A percentile compares a stretch with the other conserved stretches of the same genome.
Conservation (phyloP, 176 grass and related monocot species). For the Oryza officinalis region DNA sequence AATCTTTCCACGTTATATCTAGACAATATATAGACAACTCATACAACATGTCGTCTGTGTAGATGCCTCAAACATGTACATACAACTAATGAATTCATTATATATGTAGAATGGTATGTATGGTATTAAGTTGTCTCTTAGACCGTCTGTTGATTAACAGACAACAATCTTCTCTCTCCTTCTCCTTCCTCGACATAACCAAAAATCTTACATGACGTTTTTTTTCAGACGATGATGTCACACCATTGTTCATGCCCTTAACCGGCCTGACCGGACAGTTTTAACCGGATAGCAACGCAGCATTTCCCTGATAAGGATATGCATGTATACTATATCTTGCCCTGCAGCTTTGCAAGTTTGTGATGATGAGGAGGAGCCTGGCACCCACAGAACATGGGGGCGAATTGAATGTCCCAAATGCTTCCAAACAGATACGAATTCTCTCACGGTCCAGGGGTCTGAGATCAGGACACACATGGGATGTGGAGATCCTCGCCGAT, state of each 20-base stretch:
- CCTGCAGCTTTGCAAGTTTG: not conserved
- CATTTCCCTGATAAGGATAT: slow-evolving; percentile 26
- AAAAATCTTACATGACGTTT: too few species aligned
- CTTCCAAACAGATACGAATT: slow-evolving; percentile 41
- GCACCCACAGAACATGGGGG: slow-evolving; percentile 52
- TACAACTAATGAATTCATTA: too few species aligned
- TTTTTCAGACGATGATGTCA: too few species aligned
- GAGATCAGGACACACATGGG: slow-evolving; percentile 45
- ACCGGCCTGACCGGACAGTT: slow-evolving; percentile 17
- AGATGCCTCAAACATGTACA: too few species aligned
- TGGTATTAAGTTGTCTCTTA: too few species aligned
- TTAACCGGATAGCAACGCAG: slow-evolving; percentile 44
- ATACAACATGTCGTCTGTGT: too few species aligned
- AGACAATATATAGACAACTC: too few species aligned
- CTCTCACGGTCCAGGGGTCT: not conserved
- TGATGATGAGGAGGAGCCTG: slow-evolving; percentile 22
- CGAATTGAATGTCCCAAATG: slow-evolving; percentile 35
- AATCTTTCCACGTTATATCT: too few species aligned
- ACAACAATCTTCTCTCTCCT: too few species aligned
- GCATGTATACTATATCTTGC: not conserved
- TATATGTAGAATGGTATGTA: too few species aligned
- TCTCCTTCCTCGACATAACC: too few species aligned
- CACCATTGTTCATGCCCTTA: not conserved
- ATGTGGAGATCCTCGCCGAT: slow-evolving; percentile 4
- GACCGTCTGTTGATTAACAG: too few species aligned